Conservation (phyloP, 345 rosid species). For the Heritiera littoralis region DNA sequence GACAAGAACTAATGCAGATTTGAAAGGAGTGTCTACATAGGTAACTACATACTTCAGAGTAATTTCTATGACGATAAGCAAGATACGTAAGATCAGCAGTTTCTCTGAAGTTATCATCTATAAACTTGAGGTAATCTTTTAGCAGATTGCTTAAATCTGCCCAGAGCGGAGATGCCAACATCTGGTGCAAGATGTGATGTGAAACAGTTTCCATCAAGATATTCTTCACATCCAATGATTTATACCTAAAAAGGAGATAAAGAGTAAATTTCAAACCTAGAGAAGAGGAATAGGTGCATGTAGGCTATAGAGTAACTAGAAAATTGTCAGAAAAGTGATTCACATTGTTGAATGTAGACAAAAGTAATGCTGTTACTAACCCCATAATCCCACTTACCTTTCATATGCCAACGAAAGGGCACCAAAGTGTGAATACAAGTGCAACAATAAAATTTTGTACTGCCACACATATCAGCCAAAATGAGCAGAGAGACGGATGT, state of each 20-base stretch:
- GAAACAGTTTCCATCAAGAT: conserved; percentile 89
- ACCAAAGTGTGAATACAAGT: conserved; percentile 83
- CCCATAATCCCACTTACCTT: conserved; percentile 45
- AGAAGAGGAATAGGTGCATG: neutral
- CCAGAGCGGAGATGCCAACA: conserved; percentile 87
- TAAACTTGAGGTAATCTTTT: conserved; percentile 88
- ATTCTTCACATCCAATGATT: conserved; percentile 94
- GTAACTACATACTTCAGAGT: conserved; percentile 69
- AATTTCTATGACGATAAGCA: conserved; percentile 96
- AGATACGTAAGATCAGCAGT: conserved; percentile 97
- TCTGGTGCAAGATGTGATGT: conserved; percentile 83
- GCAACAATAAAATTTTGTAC: conserved; percentile 86
- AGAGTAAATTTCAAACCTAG: conserved; percentile 19
- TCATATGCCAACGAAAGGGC: conserved; percentile 74
- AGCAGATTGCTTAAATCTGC: conserved; percentile 64
- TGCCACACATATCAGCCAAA: conserved; percentile 81
- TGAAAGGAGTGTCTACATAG: conserved; percentile 4
- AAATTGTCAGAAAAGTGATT: conserved; percentile 4
- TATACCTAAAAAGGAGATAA: conserved; percentile 58
- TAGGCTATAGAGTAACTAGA: neutral
- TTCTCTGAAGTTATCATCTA: conserved; percentile 97
- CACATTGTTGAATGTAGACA: neutral
- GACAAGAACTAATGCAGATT: neutral
- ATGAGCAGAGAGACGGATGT: conserved; percentile 22
- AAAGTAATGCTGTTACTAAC: neutral